These are phyloP conservation scores for Pyrenophora seminiperda DNA, from an alignment of 2,329 filamentous ascomycete genomes.

Conservation along the genomic window DNA sequence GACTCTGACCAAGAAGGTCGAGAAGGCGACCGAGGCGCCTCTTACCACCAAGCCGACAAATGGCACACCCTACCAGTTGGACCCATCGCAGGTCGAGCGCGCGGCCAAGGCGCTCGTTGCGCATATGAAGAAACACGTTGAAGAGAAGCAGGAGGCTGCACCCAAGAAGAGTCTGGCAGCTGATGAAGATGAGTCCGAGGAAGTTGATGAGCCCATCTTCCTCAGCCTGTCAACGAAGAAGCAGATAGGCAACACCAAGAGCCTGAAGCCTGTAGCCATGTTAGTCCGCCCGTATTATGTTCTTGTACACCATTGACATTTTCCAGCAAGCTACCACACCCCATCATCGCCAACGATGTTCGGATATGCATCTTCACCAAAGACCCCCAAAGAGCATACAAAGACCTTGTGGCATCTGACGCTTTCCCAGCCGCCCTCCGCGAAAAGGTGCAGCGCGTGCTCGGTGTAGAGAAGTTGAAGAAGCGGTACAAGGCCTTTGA, in stretches of 20 bases:
- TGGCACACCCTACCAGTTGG: constrained; percentile 51
- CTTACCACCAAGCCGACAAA: constrained; percentile 46
- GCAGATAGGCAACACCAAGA: constrained; percentile 72
- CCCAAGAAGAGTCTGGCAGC: constrained; percentile 60
- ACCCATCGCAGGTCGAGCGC: constrained; percentile 59
- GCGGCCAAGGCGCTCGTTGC: constrained; percentile 64
- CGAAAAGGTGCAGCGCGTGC: constrained; percentile 62
- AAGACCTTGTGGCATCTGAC: constrained; percentile 79
- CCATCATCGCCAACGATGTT: constrained; percentile 68
- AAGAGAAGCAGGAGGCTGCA: constrained; percentile 54
- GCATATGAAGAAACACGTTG: constrained; percentile 59
- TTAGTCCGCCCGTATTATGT: constrained; percentile 20
- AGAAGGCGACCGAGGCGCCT: constrained; percentile 39
- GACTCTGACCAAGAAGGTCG: constrained; percentile 28
- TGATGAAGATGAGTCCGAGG: constrained; percentile 51
- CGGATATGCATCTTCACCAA: constrained; percentile 87
- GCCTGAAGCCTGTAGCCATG: constrained; percentile 85
- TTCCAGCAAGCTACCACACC: constrained; percentile 68
- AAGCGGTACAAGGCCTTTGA: constrained; percentile 90
- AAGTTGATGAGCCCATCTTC: constrained; percentile 62
- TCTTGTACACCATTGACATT: constrained; percentile 16
- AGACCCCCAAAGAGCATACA: constrained; percentile 82
- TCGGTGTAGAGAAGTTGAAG: constrained; percentile 85
- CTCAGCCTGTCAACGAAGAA: constrained; percentile 68
- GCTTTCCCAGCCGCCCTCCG: constrained; percentile 59